Percentiles rank a stretch among this genome's conserved stretches.
Conservation (phyloP, 2,329 filamentous ascomycete species). For the Calonectria pseudoreteaudii region DNA sequence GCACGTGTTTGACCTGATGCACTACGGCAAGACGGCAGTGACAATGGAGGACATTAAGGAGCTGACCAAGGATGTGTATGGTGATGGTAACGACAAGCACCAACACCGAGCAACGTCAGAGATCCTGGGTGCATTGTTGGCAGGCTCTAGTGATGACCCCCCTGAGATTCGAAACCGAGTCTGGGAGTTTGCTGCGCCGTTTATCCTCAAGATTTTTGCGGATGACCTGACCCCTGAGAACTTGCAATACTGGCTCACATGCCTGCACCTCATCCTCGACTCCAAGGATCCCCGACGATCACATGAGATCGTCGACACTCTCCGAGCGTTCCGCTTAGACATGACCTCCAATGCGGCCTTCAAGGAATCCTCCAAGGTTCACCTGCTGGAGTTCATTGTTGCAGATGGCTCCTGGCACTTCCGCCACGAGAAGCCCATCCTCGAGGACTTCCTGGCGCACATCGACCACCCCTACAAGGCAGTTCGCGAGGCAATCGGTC, state of each 20-base stretch:
- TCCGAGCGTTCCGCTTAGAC: constrained; percentile 89
- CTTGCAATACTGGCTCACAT: constrained; percentile 92
- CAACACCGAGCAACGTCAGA: constrained; percentile 96
- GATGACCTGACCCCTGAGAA: constrained; percentile 96
- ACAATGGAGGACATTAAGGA: constrained; percentile 91
- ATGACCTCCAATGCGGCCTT: constrained; percentile 97
- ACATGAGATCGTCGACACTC: constrained; percentile 85
- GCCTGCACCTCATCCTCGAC: constrained; percentile 88
- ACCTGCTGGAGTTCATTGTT: constrained; percentile 88
- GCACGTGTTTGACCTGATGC: constrained; percentile 90
- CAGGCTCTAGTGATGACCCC: constrained; percentile 82
- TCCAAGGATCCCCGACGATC: constrained; percentile 89
- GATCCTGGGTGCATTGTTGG: constrained; percentile 87
- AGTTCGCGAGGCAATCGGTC: constrained; percentile 93
- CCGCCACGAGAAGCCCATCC: constrained; percentile 86
- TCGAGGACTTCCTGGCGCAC: constrained; percentile 89
- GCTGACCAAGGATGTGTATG: constrained; percentile 81
- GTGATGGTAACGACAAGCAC: constrained; percentile 95
- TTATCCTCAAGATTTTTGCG: constrained; percentile 86
- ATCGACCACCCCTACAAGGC: constrained; percentile 98
- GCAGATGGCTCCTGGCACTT: constrained; percentile 96
- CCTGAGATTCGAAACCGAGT: constrained; percentile 78
- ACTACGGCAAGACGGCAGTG: constrained; percentile 80
- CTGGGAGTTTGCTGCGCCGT: constrained; percentile 92
- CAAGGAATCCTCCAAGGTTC: constrained; percentile 97